phyloP scores from a whole-genome alignment of 352 stramenopile species.

The Phytophthora brassicae region DNA sequence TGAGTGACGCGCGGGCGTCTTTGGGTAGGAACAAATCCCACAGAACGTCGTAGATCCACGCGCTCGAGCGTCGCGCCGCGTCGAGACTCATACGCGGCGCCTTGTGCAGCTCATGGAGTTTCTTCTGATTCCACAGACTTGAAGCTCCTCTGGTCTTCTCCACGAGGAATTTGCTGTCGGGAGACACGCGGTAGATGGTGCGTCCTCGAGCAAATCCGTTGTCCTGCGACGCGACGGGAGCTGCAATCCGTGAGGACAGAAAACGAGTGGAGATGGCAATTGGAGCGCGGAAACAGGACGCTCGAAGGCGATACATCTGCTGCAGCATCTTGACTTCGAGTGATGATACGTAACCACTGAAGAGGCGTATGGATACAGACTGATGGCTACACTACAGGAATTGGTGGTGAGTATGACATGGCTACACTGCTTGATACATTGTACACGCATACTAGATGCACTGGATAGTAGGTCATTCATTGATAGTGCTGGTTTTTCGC shows the following conservation, averaged over 20 bases:
- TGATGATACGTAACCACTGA: too few species aligned
- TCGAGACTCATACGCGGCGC: constrained; percentile 3
- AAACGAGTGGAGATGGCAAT: constrained; percentile 11
- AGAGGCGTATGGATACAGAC: too few species aligned
- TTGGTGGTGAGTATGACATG: too few species aligned
- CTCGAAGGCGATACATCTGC: not conserved
- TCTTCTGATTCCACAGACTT: constrained; percentile 9
- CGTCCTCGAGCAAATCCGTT: constrained; percentile 29
- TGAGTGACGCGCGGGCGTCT: constrained; percentile 84
- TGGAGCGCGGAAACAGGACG: not conserved
- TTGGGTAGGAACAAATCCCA: constrained; percentile 90
- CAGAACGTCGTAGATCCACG: constrained; percentile 50
- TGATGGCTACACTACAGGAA: not conserved
- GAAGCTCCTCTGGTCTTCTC: constrained; percentile 19
- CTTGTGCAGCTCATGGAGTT: not conserved
- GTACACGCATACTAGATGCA: too few species aligned
- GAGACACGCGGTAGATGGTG: constrained; percentile 30
- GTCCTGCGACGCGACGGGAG: constrained; percentile 26
- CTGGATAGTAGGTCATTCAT: too few species aligned
- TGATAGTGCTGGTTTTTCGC: too few species aligned
- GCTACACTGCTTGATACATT: too few species aligned
- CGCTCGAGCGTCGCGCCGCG: constrained; percentile 31
- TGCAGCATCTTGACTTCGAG: constrained; percentile 24
- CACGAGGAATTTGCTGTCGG: constrained; percentile 14
- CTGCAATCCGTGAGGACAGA: not conserved